Base-by-base conservation (phyloP, 2,329 filamentous ascomycete genomes). In the Pseudogymnoascus sp. region DNA sequence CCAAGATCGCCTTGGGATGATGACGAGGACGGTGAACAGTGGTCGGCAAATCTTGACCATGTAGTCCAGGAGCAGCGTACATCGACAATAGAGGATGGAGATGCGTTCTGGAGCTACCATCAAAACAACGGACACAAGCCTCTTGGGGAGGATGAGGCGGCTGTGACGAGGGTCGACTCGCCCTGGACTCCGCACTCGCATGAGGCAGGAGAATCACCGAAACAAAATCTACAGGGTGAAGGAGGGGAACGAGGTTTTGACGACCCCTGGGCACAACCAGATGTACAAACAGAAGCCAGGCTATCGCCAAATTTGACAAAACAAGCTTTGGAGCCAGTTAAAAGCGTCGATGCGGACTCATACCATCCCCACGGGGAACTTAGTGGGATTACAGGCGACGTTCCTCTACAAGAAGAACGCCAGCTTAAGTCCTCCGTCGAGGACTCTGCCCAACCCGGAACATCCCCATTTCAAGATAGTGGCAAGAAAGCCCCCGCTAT, bases 1-100 rank as follows among this genome's bases (percentile, higher is more conserved):
- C 63, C 67, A 59, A 66, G 60, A 35, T 69, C 69, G 6, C 69
- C 68, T 53, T 72, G 71, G 71, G 66, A 66, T 11, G 63, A 67
- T 65, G 66, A 70, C 43, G 65, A 68, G 64, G 67, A 65, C 2
- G 71, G 70, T 66, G 68, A 68, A 31, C 66, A 70, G 28, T 72
- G 72, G 71, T 64, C 66, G 16, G 63, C 62, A n/a, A 41, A 67
- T 10, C 63, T 69, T 12, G 63, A 37, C 12, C 37, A 62, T 19
- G 50, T 63, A 8, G 61, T 56, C 10, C 50, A 33, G 28, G n/a
- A 28, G 7, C 46, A 53, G 24, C 24, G 24, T 11, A 11, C 14
- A 3, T 28, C 46, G 4, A 53, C 10, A 31, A 53, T 28, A 53
- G 7, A 11, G 26, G 14, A 16, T 31, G 24, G 2, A 8, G 46